Percentiles rank a stretch among this genome's conserved stretches.
These are phyloP conservation scores for Anthostomella pinea DNA, from an alignment of 2,329 filamentous ascomycete genomes.

Conservation along the genomic window DNA sequence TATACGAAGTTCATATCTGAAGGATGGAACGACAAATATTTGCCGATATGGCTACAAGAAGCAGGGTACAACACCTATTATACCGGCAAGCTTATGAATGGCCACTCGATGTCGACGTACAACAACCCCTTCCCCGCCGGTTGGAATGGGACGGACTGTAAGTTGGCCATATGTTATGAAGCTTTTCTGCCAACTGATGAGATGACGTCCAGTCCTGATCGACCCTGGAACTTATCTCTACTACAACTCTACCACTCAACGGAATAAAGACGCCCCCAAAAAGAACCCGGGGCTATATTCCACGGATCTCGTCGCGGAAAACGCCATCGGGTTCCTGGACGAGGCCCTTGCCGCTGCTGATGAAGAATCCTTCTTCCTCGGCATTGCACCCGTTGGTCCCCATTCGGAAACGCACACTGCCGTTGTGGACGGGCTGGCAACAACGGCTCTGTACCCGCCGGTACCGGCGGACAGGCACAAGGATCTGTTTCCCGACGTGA, in stretches of 20 bases:
- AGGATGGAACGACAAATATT: slow-evolving; percentile 64
- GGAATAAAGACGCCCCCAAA: slow-evolving; percentile 52
- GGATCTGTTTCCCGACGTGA: slow-evolving; percentile 56
- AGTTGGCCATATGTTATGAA: background rate
- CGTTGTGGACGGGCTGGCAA: slow-evolving; percentile 13
- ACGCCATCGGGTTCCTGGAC: slow-evolving; percentile 51
- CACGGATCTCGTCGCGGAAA: slow-evolving; percentile 51
- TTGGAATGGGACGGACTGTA: slow-evolving; percentile 50
- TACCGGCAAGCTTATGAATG: slow-evolving; percentile 70
- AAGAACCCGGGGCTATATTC: slow-evolving; percentile 54
- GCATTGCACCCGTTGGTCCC: slow-evolving; percentile 58
- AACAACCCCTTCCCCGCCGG: slow-evolving; percentile 54
- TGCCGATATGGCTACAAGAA: slow-evolving; percentile 67
- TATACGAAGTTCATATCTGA: slow-evolving; percentile 65
- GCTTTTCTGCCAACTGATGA: slow-evolving; percentile 32
- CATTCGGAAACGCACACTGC: slow-evolving; percentile 36
- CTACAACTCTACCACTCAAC: slow-evolving; percentile 57
- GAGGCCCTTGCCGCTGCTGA: slow-evolving; percentile 46
- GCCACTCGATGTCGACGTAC: slow-evolving; percentile 59
- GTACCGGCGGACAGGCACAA: slow-evolving; percentile 57
- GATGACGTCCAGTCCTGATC: no score
- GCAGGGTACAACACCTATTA: slow-evolving; percentile 71
- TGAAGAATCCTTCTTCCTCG: slow-evolving; percentile 58
- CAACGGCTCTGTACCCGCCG: slow-evolving; percentile 45
- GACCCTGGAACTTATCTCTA: slow-evolving; percentile 64